Conservation (phyloP, 345 rosid genomes). For the Clausena lansium region DNA sequence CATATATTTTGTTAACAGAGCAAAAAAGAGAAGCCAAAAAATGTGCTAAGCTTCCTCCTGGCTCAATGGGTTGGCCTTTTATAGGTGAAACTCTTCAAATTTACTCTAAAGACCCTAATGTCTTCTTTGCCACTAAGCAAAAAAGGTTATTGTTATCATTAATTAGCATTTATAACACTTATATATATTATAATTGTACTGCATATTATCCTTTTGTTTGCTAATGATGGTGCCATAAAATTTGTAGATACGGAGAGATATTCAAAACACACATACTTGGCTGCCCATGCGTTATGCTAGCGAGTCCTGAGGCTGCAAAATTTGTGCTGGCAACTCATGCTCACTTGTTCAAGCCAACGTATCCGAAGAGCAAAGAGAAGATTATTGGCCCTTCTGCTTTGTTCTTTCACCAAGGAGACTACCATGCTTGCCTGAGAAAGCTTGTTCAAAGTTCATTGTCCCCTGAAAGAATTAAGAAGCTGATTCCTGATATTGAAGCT, state of each 20-base stretch:
- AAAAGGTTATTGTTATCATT: conserved; percentile 40
- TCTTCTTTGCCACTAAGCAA: conserved; percentile 62
- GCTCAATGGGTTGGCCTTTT: conserved; percentile 88
- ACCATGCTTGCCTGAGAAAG: conserved; percentile 64
- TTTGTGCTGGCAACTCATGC: conserved; percentile 81
- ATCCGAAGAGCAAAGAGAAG: conserved; percentile 83
- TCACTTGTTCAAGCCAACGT: conserved; percentile 80
- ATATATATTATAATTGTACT: neutral
- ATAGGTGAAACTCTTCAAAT: conserved; percentile 80
- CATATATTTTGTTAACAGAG: conserved; percentile 19
- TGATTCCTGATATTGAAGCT: conserved; percentile 57
- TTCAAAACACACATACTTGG: conserved; percentile 79
- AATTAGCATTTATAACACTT: neutral
- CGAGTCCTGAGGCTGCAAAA: conserved; percentile 74
- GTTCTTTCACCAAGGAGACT: conserved; percentile 79
- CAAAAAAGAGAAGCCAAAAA: conserved; percentile 15
- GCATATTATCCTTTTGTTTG: neutral
- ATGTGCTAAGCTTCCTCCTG: conserved; percentile 71
- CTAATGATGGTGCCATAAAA: neutral
- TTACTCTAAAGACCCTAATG: conserved; percentile 72
- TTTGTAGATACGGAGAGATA: conserved; percentile 69
- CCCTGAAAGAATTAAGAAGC: conserved; percentile 51
- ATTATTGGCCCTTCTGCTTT: conserved; percentile 76
- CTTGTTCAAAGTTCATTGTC: conserved; percentile 61
- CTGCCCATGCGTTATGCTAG: conserved; percentile 84